These are phyloP conservation scores for Phytophthora chlamydospora DNA, from an alignment of 352 stramenopile species.

Conservation along the genomic window DNA sequence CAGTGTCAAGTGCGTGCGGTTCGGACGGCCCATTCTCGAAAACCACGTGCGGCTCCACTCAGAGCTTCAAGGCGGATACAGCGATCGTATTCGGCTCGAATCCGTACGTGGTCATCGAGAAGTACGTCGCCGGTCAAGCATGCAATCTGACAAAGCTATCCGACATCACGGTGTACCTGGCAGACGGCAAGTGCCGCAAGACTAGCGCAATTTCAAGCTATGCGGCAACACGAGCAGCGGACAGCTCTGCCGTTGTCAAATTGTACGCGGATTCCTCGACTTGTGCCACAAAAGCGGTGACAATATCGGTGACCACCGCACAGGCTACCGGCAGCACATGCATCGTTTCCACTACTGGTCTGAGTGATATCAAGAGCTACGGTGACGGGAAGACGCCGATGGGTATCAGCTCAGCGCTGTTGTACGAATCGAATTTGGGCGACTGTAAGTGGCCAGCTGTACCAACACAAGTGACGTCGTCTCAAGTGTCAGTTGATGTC, in stretches of 20 bases:
- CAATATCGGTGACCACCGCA: too few species aligned
- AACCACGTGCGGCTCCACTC: too few species aligned
- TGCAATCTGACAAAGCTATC: too few species aligned
- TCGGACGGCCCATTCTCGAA: too few species aligned
- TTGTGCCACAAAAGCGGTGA: too few species aligned
- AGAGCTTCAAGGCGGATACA: background rate
- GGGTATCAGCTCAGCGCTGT: background rate
- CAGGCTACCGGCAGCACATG: slow-evolving; percentile 1
- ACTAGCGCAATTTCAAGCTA: background rate
- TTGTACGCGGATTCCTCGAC: background rate
- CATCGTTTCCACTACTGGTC: background rate
- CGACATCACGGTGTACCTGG: too few species aligned
- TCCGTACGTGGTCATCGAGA: too few species aligned
- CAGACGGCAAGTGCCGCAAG: too few species aligned
- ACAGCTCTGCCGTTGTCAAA: background rate
- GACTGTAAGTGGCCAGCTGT: background rate
- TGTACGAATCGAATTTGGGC: background rate
- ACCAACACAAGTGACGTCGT: background rate
- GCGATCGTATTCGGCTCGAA: background rate
- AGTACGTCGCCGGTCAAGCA: too few species aligned
- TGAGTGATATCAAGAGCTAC: slow-evolving; percentile 11
- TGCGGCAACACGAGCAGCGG: background rate
- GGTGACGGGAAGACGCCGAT: background rate
- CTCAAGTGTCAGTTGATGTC: background rate
- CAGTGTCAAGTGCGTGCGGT: background rate